A percentile compares a stretch with the other conserved stretches of the same genome.
Conservation (phyloP, 1,284 basidiomycete genomes). For the Irpex lacteus region DNA sequence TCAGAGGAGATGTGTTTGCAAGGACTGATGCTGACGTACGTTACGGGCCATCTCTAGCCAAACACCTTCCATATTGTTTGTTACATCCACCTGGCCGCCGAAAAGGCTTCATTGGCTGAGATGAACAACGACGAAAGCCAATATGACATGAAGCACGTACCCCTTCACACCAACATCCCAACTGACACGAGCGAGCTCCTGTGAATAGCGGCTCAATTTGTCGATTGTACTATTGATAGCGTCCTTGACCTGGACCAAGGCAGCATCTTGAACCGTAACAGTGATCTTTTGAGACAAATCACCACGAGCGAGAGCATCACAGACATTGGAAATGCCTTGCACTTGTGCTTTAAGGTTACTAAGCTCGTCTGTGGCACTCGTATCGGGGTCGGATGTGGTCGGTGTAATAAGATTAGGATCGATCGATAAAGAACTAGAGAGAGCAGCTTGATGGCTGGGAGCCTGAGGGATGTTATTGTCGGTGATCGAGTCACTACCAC, state of each 20-base stretch:
- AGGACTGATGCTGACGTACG: constrained; percentile 41
- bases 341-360: constrained; percentile 85
- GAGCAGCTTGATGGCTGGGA: constrained; percentile 18
- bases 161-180: constrained; percentile 94
- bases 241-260: constrained; percentile 98
- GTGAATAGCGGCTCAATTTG: constrained; percentile 78
- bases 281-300: constrained; percentile 97
- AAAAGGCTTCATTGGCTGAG: constrained; percentile 81
- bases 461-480: constrained; percentile 33
- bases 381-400: constrained; percentile 60
- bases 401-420: constrained; percentile 55
- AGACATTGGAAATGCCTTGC: constrained; percentile 89
- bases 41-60: constrained; percentile 92
- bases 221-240: constrained; percentile 97
- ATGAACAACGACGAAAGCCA: constrained; percentile 6
- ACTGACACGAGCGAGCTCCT: constrained; percentile 83
- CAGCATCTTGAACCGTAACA: constrained; percentile 92
- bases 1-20: constrained; percentile 4
- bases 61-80: constrained; percentile 87
- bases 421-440: constrained; percentile 36
- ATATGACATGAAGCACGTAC: constrained; percentile 30
- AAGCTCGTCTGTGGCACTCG: constrained; percentile 76
- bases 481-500: constrained; percentile 45
- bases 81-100: constrained; percentile 89
- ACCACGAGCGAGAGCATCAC: constrained; percentile 93